Percentiles rank a stretch among this genome's conserved stretches.
Conservation (phyloP, 331 rosid species). For the Arachis monticola region DNA sequence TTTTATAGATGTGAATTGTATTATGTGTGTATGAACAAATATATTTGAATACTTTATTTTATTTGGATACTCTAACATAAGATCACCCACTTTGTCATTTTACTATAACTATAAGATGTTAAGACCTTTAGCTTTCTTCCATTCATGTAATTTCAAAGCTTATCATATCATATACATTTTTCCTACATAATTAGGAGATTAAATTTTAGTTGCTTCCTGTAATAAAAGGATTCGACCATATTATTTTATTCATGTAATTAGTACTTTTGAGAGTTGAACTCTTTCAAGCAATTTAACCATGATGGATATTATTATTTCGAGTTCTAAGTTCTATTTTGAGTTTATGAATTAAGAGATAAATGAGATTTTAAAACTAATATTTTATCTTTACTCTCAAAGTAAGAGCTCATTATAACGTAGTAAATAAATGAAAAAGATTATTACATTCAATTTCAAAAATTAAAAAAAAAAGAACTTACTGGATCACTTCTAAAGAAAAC, state of each 20-base stretch:
- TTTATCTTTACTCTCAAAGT: background rate
- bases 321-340: background rate
- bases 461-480: conserved; percentile 56
- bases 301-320: background rate
- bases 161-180: background rate
- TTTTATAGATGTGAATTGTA: no score
- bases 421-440: conserved; percentile 2
- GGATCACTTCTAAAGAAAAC: conserved; percentile 99
- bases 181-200: background rate
- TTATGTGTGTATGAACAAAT: no score
- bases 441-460: conserved; percentile 34
- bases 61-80: no score
- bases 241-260: background rate
- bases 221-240: background rate
- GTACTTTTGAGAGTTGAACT: background rate
- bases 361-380: conserved; percentile 9
- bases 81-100: no score
- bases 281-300: background rate
- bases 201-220: background rate
- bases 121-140: no score
- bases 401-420: background rate
- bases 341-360: background rate
- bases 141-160: background rate
- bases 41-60: no score
- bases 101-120: no score